These are phyloP conservation scores for Chlorella vulgaris DNA, from an alignment of 139 green algal genomes.

Conservation along the genomic window DNA sequence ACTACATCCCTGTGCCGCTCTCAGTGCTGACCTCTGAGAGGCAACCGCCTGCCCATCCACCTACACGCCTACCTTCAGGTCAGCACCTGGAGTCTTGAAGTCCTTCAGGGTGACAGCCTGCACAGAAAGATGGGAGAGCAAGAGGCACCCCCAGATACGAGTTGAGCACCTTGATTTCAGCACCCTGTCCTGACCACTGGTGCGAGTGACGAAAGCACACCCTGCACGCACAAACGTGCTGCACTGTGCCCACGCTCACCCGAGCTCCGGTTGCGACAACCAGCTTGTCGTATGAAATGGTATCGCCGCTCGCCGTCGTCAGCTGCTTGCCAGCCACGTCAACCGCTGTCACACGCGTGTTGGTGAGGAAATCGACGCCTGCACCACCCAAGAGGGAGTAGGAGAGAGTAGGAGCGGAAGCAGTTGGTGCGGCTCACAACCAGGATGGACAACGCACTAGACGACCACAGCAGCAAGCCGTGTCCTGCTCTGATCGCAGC, in stretches of 20 bases:
- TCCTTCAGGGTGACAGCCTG: slow-evolving; percentile 60
- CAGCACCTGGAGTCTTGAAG: slow-evolving; percentile 70
- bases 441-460: too few relatives aligned
- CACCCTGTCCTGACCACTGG: too few relatives aligned
- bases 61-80: slow-evolving; percentile 63
- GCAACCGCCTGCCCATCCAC: too few relatives aligned
- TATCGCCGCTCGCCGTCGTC: slow-evolving; percentile 57
- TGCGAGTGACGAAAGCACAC: too few relatives aligned
- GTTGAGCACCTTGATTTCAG: too few relatives aligned
- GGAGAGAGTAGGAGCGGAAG: background rate
- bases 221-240: background rate
- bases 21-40: too few relatives aligned
- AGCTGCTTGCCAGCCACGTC: slow-evolving; percentile 72
- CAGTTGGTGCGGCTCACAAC: too few relatives aligned
- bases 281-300: slow-evolving; percentile 81
- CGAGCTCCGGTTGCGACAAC: slow-evolving; percentile 85
- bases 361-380: slow-evolving; percentile 59
- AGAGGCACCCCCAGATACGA: background rate
- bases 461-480: background rate
- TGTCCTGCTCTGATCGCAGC: background rate
- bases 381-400: background rate
- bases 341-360: slow-evolving; percentile 53
- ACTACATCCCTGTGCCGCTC: too few relatives aligned
- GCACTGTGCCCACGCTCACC: slow-evolving; percentile 40
- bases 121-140: background rate